These are phyloP conservation scores for Aspergillus melleus DNA, from an alignment of 2,329 filamentous ascomycete genomes.

Conservation along the genomic window DNA sequence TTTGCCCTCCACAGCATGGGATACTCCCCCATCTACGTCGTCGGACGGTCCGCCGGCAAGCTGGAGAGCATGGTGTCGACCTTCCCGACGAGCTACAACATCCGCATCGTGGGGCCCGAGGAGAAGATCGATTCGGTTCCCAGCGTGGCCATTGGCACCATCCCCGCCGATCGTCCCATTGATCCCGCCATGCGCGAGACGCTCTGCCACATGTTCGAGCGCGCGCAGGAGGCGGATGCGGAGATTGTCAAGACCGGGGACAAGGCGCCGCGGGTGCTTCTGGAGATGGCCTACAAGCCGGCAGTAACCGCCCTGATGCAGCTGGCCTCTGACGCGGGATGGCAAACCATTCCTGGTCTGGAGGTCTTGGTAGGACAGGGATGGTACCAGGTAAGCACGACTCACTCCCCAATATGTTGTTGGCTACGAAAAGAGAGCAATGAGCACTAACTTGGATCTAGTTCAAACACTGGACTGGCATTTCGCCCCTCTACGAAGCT, in stretches of 20 bases:
- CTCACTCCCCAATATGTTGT: neutral
- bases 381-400: constrained; percentile 67
- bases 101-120: constrained; percentile 61
- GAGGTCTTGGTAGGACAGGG: constrained; percentile 89
- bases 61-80: constrained; percentile 65
- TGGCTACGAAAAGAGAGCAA: too few species aligned
- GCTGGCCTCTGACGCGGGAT: constrained; percentile 73
- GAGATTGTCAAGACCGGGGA: constrained; percentile 34
- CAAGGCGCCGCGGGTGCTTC: constrained; percentile 59
- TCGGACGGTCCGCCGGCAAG: constrained; percentile 73
- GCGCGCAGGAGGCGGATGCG: constrained; percentile 49
- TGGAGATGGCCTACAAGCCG: constrained; percentile 98
- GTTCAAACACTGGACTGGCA: constrained; percentile 84
- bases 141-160: constrained; percentile 79
- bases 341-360: constrained; percentile 80
- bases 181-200: constrained; percentile 68
- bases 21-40: constrained; percentile 81
- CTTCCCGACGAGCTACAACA: constrained; percentile 73
- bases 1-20: constrained; percentile 82
- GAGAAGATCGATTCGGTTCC: constrained; percentile 57
- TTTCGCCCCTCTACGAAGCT: constrained; percentile 69
- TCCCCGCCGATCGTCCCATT: constrained; percentile 84
- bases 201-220: constrained; percentile 56
- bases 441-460: constrained; percentile 32
- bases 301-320: constrained; percentile 80